Conservation (phyloP, 2,329 filamentous ascomycete species). For the Microcera coccophila region DNA sequence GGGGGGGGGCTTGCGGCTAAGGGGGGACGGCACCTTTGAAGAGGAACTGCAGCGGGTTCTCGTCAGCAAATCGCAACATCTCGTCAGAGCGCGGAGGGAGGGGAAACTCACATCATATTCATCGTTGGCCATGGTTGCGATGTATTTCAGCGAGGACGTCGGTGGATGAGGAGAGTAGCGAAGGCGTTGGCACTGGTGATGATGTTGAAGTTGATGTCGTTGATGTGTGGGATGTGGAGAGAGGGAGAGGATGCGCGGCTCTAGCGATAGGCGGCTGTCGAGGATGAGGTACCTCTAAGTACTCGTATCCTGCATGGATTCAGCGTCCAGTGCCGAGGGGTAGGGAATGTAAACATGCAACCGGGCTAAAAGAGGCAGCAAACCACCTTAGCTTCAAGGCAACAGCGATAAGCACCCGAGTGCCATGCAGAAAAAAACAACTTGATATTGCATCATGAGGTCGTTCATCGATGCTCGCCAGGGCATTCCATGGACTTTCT, state of each 20-base stretch:
- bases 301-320: too few relatives aligned
- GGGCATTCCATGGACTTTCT: too few relatives aligned
- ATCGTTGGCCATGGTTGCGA: conserved; percentile 89
- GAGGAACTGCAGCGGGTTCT: conserved; percentile 67
- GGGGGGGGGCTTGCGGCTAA: conserved; percentile 20
- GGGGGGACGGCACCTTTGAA: conserved; percentile 77
- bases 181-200: conserved; percentile 22
- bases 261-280: conserved; percentile 31
- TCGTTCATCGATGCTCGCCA: too few relatives aligned
- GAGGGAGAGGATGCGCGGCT: conserved; percentile 33
- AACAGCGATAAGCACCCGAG: neutral
- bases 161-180: conserved; percentile 16
- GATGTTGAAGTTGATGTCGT: conserved; percentile 25
- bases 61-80: conserved; percentile 25
- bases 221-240: conserved; percentile 31
- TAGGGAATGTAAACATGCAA: conserved; percentile 1
- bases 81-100: conserved; percentile 14
- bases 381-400: neutral
- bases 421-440: neutral
- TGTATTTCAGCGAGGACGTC: conserved; percentile 16
- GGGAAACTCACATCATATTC: conserved; percentile 88
- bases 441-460: too few relatives aligned
- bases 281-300: conserved; percentile 15
- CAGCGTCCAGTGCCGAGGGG: neutral
- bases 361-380: neutral